phyloP scores from a whole-genome alignment of 305 asterid genomes.

The Solanum aculeatissimum region DNA sequence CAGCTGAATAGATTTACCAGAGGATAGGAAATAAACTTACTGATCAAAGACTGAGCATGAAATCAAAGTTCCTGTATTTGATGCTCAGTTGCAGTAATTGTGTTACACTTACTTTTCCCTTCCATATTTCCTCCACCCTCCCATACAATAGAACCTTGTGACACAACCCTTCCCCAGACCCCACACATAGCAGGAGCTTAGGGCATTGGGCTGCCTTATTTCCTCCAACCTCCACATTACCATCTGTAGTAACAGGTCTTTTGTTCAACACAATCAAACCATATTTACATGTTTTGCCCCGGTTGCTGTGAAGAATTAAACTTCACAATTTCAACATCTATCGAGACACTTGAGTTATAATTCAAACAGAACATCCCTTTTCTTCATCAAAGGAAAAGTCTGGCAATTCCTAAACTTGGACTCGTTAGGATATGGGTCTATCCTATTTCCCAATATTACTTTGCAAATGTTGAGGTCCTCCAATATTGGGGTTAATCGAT shows the following conservation, averaged over 20 bases:
- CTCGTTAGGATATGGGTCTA: not conserved
- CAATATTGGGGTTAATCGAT: not conserved
- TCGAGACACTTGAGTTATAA: not conserved
- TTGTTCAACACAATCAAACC: not conserved
- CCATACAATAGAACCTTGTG: no score
- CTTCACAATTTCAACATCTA: not conserved
- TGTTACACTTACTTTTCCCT: not conserved
- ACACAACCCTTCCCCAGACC: no score
- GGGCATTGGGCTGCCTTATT: not conserved
- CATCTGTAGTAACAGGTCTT: not conserved
- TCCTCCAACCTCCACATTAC: not conserved
- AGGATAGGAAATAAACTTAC: not conserved
- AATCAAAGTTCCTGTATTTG: not conserved
- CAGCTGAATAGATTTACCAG: not conserved
- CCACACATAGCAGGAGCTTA: no score
- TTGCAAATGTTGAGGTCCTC: not conserved
- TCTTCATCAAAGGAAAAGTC: not conserved
- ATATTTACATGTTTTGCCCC: not conserved
- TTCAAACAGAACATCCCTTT: not conserved
- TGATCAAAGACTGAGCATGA: not conserved
- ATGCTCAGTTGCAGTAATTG: not conserved
- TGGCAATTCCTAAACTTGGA: not conserved
- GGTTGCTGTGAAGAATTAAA: not conserved
- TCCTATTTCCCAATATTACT: not conserved
- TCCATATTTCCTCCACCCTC: not conserved